Percentiles rank a stretch among this genome's conserved stretches.
Conservation (phyloP, 2,329 filamentous ascomycete species). For the Aureobasidium subglaciale region DNA sequence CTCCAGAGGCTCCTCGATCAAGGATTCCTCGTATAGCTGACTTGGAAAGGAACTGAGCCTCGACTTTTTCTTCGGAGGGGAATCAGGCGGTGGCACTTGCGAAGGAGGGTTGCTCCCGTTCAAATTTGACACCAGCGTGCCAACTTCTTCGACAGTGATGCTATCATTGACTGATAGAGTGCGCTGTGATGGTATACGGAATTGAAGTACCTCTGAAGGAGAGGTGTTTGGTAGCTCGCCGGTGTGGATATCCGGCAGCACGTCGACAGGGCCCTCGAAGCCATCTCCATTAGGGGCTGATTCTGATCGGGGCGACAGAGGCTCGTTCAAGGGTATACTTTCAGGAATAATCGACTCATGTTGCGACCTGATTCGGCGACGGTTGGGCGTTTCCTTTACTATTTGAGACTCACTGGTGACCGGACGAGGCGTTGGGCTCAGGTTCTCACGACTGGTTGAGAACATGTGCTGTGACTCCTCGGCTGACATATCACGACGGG, state of each 20-base stretch:
- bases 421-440: background rate
- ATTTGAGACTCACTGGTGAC: background rate
- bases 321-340: background rate
- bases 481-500: background rate
- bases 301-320: background rate
- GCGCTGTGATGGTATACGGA: background rate
- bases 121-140: background rate
- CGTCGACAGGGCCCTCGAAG: background rate
- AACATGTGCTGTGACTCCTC: conserved; percentile 9
- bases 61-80: background rate
- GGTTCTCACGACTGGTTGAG: conserved; percentile 10
- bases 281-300: background rate
- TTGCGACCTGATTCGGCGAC: background rate
- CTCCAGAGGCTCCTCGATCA: background rate
- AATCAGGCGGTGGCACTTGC: background rate
- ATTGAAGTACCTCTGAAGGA: background rate
- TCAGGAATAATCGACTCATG: background rate
- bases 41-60: background rate
- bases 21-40: background rate
- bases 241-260: background rate
- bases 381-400: background rate
- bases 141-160: background rate
- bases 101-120: background rate
- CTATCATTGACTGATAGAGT: background rate
- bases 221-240: background rate